These are phyloP conservation scores for Aureobasidium sp. DNA, from an alignment of 2,329 filamentous ascomycete species.

Conservation along the genomic window DNA sequence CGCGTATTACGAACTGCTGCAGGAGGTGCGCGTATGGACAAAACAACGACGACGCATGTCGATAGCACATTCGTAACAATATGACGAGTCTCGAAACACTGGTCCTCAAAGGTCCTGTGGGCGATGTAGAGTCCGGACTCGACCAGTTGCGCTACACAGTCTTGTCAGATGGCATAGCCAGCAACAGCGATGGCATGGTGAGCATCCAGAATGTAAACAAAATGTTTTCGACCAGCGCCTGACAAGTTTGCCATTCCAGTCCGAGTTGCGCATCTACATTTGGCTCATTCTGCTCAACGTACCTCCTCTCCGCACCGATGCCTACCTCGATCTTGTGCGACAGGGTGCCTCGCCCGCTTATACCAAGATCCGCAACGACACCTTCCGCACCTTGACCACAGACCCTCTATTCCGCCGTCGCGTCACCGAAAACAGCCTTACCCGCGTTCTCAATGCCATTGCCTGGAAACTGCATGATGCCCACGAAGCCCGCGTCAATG, in stretches of 20 bases:
- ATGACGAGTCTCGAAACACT: conserved; percentile 60
- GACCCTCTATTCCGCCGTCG: conserved; percentile 94
- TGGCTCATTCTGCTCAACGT: conserved; percentile 93
- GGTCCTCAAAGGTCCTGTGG: conserved; percentile 72
- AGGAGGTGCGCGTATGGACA: not conserved
- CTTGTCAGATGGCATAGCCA: conserved; percentile 67
- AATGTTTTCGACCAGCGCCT: not conserved
- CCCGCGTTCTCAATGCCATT: conserved; percentile 87
- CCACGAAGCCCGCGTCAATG: conserved; percentile 51
- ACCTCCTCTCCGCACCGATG: conserved; percentile 74
- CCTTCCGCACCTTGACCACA: conserved; percentile 90
- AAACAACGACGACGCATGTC: not conserved
- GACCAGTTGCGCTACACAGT: conserved; percentile 68
- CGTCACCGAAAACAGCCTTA: conserved; percentile 91
- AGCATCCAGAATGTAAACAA: conserved; percentile 21
- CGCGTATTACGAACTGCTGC: not conserved
- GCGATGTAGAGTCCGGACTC: conserved; percentile 59
- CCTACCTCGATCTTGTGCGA: conserved; percentile 84
- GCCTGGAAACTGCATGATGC: conserved; percentile 90
- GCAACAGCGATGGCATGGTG: conserved; percentile 76
- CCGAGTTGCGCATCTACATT: conserved; percentile 84
- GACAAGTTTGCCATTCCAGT: conserved; percentile 47
- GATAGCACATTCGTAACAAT: not conserved
- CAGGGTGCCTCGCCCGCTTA: conserved; percentile 91
- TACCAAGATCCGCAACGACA: conserved; percentile 96